Conservation (phyloP, 306 rosid species). For the Inga leiocalycina region DNA sequence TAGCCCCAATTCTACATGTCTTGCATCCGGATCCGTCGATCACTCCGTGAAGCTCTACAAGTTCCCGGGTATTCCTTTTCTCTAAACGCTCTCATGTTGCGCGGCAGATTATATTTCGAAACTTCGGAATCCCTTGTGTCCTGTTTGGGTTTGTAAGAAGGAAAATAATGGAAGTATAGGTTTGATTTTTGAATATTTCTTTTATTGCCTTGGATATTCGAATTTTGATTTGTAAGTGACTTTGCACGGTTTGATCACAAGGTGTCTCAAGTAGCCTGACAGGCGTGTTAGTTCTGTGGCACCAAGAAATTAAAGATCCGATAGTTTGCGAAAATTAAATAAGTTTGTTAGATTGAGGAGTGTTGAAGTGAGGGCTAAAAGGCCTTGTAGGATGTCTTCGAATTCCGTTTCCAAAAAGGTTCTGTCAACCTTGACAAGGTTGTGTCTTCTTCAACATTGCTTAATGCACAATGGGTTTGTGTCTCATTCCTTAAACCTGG, state of each 20-base stretch:
- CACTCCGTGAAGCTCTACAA: slow-evolving; percentile 97
- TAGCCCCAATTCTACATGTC: slow-evolving; percentile 93
- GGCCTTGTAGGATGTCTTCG: not conserved
- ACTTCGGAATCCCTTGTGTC: not conserved
- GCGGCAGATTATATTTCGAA: not conserved
- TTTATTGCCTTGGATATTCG: not conserved
- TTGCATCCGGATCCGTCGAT: slow-evolving; percentile 92
- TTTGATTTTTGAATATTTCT: not conserved
- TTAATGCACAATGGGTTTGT: not conserved
- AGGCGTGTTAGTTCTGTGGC: not conserved
- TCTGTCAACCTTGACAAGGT: not conserved
- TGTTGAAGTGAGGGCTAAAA: not conserved
- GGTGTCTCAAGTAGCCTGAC: not conserved
- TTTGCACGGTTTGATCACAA: not conserved
- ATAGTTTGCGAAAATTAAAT: not conserved
- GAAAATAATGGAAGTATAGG: not conserved
- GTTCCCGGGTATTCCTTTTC: slow-evolving; percentile 65
- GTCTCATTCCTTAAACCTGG: not conserved
- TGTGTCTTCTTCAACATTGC: not conserved
- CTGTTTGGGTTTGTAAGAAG: not conserved
- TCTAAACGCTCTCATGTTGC: not conserved
- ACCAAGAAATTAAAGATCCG: not conserved
- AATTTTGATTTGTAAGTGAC: not conserved
- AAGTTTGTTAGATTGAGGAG: not conserved
- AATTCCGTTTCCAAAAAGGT: not conserved